Evolutionary conservation across 2,329 filamentous ascomycete genomes (phyloP).

Genomic region (Monosporascus sp.): DNA sequence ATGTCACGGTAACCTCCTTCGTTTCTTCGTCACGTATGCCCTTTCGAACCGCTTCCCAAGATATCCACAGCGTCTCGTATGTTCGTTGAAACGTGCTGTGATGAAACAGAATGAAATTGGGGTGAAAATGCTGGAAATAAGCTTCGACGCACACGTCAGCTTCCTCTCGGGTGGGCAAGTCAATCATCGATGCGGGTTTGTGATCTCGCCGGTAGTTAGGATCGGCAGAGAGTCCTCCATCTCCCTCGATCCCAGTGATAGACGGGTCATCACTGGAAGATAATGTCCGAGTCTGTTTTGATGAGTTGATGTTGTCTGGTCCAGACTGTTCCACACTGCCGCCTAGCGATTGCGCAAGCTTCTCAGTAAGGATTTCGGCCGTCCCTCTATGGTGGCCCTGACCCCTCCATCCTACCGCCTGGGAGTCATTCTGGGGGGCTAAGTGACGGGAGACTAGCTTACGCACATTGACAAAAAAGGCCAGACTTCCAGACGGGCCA

Average conservation of each 20-base stretch:
- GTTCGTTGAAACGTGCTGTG: conserved; percentile 32
- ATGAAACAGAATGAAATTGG: conserved; percentile 33
- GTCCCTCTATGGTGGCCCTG: not conserved
- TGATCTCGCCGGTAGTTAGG: conserved; percentile 15
- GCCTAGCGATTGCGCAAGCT: conserved; percentile 9
- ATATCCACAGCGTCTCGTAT: conserved; percentile 31
- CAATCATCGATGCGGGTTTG: conserved; percentile 11
- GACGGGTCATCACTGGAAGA: conserved; percentile 4
- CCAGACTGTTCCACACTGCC: conserved; percentile 7
- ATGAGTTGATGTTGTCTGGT: not conserved
- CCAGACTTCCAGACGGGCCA: conserved; percentile 16
- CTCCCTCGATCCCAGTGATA: not conserved
- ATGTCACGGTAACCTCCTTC: conserved; percentile 27
- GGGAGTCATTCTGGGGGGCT: not conserved
- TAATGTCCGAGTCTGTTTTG: not conserved
- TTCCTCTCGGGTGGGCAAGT: conserved; percentile 28
- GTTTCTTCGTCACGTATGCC: conserved; percentile 6
- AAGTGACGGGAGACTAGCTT: conserved; percentile 11
- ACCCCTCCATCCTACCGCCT: not conserved
- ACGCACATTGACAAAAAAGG: conserved; percentile 14
- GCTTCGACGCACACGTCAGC: conserved; percentile 32
- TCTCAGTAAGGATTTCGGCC: conserved; percentile 3
- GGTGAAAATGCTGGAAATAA: conserved; percentile 34
- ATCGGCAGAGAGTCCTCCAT: conserved; percentile 4
- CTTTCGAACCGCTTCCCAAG: conserved; percentile 9